Evolutionary conservation across 306 rosid genomes (phyloP).

Genomic region (Cicer chorassanicum): DNA sequence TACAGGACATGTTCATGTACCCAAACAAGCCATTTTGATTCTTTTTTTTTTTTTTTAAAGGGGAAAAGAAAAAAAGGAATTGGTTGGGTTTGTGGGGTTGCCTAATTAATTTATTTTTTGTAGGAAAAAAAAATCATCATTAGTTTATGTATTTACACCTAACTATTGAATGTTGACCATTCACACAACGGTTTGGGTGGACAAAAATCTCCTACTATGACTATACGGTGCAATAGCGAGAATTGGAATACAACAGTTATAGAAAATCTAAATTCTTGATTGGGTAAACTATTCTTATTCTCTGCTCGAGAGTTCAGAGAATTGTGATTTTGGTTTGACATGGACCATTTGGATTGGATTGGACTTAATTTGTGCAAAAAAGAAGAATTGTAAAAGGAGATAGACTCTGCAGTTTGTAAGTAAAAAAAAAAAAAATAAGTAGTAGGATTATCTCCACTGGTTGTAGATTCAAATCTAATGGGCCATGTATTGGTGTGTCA

Average conservation of each 20-base stretch:
- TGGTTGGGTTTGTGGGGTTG: background rate
- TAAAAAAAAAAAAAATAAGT: background rate
- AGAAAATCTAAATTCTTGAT: too few species aligned
- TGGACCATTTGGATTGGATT: slow-evolving; percentile 28
- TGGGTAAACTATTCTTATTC: slow-evolving; percentile 28
- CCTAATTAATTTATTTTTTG: slow-evolving; percentile 38
- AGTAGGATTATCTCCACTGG: slow-evolving; percentile 25
- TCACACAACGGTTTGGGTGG: too few species aligned
- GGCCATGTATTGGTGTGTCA: slow-evolving; percentile 35
- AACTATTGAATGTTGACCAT: slow-evolving; percentile 1
- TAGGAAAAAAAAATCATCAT: slow-evolving; percentile 34
- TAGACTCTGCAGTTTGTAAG: slow-evolving; percentile 30
- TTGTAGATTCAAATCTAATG: slow-evolving; percentile 19
- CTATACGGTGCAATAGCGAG: too few species aligned
- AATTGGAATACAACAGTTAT: too few species aligned
- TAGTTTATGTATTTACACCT: slow-evolving; percentile 28
- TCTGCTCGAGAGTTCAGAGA: background rate
- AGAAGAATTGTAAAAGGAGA: background rate
- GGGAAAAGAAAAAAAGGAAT: too few species aligned
- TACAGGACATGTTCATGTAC: slow-evolving; percentile 69
- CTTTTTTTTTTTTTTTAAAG: slow-evolving; percentile 5
- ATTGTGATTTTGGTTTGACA: slow-evolving; percentile 16
- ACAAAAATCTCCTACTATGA: too few species aligned
- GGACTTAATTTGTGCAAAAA: background rate
- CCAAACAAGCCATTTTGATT: slow-evolving; percentile 56